These are phyloP conservation scores for Dictyostelium gargantuum DNA, from an alignment of 208 protist species.

Conservation along the genomic window DNA sequence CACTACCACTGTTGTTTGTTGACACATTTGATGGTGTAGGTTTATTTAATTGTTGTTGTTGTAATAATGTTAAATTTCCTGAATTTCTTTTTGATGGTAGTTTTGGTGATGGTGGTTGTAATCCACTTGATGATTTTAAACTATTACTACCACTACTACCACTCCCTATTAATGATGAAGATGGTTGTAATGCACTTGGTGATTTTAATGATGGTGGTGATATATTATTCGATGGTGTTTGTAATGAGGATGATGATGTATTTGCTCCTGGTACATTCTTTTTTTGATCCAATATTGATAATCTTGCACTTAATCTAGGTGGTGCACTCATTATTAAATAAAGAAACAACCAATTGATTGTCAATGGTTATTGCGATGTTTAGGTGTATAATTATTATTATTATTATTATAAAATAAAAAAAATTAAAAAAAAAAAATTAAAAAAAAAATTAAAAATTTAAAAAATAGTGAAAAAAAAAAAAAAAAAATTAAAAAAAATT, in stretches of 20 bases:
- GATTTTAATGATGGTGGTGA: neutral
- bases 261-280: neutral
- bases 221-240: neutral
- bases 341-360: too few relatives aligned
- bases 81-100: neutral
- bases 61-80: neutral
- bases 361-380: too few relatives aligned
- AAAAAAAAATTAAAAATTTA: too few relatives aligned
- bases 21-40: neutral
- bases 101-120: neutral
- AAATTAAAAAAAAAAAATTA: too few relatives aligned
- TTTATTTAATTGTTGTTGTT: neutral
- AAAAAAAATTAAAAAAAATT: too few relatives aligned
- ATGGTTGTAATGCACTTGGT: neutral
- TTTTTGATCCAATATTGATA: conserved; percentile 45
- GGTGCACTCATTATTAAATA: neutral
- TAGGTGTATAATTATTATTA: too few relatives aligned
- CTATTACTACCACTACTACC: neutral
- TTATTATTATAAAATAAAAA: too few relatives aligned
- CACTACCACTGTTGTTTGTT: too few relatives aligned
- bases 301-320: conserved; percentile 49
- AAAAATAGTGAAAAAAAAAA: too few relatives aligned
- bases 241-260: neutral
- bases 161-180: neutral
- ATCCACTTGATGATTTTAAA: neutral